Evolutionary conservation across 2,329 filamentous ascomycete species (phyloP), one percentile per base, ranked within the genome.

Genomic region (Exophiala oligosperma): DNA sequence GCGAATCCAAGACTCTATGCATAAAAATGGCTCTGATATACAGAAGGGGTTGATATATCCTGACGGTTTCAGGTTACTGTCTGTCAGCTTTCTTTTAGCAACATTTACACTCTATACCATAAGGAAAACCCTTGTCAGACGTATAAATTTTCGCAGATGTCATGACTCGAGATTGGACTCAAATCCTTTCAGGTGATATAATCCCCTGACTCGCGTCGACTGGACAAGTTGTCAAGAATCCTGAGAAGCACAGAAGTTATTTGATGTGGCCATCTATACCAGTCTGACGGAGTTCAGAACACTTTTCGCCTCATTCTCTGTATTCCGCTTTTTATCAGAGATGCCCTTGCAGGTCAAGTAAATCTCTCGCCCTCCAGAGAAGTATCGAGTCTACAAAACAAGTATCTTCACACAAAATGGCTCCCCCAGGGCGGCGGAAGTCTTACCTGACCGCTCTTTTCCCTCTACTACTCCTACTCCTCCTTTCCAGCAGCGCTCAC

Each of bases 401-500:
- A 7, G 7, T 11, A 35, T 9, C 40, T 17, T 43, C 14, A 23
- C 26, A 41, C 57, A 69, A 56, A 65, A 80, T 80, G 78, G 72
- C 75, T 62, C 76, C 76, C 8, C 76, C 77, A 55, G 77, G 78
- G 60, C 68, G 69, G 54, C 74, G 69, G 65, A 76, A 78, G 72
- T 71, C 71, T 67, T 64, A 61, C 49, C 62, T 76, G 52, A 70
- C 78, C 23, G 75, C 75, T 59, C 69, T 80, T 57, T 67, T 79
- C 12, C 66, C 82, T 49, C 67, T 85, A 35, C 69, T 86, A 21
- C 76, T 78, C 57, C 76, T 84, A 57, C 65, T 81, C 56, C 74
- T 84, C 56, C 75, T 87, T 57, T 80, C 85, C 66, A 76, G 77
- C 23, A 77, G 77, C 60, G 81, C 82, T 52, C 81, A 84, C 57